Conservation (phyloP, 2,329 filamentous ascomycete species). For the Microdochium nivale region DNA sequence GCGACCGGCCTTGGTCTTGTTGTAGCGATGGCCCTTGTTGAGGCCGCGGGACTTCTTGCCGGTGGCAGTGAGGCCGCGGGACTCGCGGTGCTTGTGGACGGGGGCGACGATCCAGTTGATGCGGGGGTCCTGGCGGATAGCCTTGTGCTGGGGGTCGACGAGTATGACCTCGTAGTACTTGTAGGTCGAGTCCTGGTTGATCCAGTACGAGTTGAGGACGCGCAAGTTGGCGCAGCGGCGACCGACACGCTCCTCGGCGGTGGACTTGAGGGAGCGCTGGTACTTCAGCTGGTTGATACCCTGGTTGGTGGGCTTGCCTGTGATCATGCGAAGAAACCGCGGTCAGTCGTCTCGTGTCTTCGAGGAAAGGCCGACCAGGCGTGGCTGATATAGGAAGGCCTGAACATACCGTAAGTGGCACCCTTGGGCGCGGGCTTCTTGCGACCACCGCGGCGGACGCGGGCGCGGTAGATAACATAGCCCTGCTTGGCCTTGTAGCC, state of each 20-base stretch:
- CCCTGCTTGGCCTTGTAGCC: slow-evolving; percentile 99
- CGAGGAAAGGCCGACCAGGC: slow-evolving; percentile 2
- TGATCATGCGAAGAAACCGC: slow-evolving; percentile 10
- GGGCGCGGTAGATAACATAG: slow-evolving; percentile 99
- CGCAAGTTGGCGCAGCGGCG: slow-evolving; percentile 98
- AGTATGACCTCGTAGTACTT: slow-evolving; percentile 99
- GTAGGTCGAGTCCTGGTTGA: slow-evolving; percentile 99
- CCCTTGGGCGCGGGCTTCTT: slow-evolving; percentile 95
- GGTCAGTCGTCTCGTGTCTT: slow-evolving; percentile 5
- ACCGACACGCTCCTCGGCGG: slow-evolving; percentile 99
- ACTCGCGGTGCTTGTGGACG: slow-evolving; percentile 99
- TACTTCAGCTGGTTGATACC: slow-evolving; percentile 99
- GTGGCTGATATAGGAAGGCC: no score
- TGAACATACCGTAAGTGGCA: slow-evolving; percentile 86
- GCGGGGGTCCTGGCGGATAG: slow-evolving; percentile 95
- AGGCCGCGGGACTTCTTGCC: slow-evolving; percentile 99
- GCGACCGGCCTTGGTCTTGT: slow-evolving; percentile 93
- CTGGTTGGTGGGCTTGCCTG: slow-evolving; percentile 99
- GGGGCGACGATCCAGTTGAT: slow-evolving; percentile 99
- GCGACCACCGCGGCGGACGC: slow-evolving; percentile 96
- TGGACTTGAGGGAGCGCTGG: slow-evolving; percentile 96
- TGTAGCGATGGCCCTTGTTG: slow-evolving; percentile 98
- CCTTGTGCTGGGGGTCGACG: slow-evolving; percentile 99
- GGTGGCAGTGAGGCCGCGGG: slow-evolving; percentile 91
- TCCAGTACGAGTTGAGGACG: slow-evolving; percentile 99